Conservation (phyloP, 208 protist species). For the Trypanosoma mega region DNA sequence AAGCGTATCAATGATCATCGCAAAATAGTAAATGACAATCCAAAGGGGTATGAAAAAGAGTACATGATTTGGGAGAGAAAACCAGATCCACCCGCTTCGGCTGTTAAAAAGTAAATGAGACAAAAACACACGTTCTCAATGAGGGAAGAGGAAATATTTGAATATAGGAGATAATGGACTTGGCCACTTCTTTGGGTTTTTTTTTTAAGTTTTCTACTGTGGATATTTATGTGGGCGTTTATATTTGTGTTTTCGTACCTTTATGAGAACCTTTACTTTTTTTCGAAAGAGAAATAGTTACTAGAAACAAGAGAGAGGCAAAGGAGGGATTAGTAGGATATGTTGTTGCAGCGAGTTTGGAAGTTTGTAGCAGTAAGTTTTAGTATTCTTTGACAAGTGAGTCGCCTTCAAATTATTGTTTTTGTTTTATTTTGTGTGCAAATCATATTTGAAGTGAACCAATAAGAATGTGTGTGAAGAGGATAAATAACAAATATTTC, state of each 20-base stretch:
- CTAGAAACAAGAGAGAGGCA: not conserved
- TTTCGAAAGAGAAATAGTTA: slow-evolving; percentile 11
- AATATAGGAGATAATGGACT: too few species aligned
- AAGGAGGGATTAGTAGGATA: not conserved
- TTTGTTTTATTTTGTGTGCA: too few species aligned
- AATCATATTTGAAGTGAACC: too few species aligned
- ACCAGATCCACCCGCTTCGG: slow-evolving; percentile 1
- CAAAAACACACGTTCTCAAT: too few species aligned
- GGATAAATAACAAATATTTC: too few species aligned
- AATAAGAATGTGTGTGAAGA: too few species aligned
- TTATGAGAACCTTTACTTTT: slow-evolving; percentile 21
- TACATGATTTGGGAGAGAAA: slow-evolving; percentile 47
- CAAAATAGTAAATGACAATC: slow-evolving; percentile 67
- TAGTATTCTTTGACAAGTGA: too few species aligned
- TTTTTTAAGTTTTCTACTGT: slow-evolving; percentile 21
- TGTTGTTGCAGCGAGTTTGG: too few species aligned
- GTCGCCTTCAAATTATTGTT: too few species aligned
- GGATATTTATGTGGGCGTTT: not conserved
- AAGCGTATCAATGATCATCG: slow-evolving; percentile 33
- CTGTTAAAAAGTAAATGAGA: slow-evolving; percentile 41
- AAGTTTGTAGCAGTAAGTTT: too few species aligned
- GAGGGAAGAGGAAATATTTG: too few species aligned
- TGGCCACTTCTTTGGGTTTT: not conserved
- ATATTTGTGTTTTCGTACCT: slow-evolving; percentile 20
- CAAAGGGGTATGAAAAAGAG: slow-evolving; percentile 61